A percentile compares a stretch with the other conserved stretches of the same genome.
These are phyloP conservation scores for Stramenopiles sp. DNA, from an alignment of 352 stramenopile species.

Conservation along the genomic window DNA sequence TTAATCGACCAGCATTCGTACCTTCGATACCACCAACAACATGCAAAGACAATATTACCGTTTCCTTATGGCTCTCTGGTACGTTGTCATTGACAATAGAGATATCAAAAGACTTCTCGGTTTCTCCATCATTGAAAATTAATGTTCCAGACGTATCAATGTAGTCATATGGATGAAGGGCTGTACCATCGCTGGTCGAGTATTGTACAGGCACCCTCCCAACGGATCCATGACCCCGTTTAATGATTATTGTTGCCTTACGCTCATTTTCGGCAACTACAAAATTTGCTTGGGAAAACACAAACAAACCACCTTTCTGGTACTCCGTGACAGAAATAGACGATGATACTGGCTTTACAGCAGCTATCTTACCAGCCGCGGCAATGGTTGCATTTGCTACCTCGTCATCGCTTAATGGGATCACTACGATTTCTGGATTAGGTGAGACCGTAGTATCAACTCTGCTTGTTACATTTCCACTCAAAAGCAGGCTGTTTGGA, in stretches of 20 bases:
- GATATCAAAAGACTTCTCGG: conserved; percentile 32
- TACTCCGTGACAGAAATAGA: conserved; percentile 35
- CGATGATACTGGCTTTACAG: conserved; percentile 17
- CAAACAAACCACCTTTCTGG: conserved; percentile 40
- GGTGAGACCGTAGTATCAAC: not conserved
- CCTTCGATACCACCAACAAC: conserved; percentile 23
- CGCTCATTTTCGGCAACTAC: conserved; percentile 38
- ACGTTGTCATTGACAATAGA: conserved; percentile 31
- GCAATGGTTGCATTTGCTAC: conserved; percentile 26
- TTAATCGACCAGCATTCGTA: conserved; percentile 26
- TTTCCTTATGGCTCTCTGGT: conserved; percentile 36
- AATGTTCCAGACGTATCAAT: conserved; percentile 26
- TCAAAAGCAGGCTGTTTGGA: conserved; percentile 27
- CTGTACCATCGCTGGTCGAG: conserved; percentile 27
- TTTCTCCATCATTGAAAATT: conserved; percentile 35
- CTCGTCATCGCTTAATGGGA: conserved; percentile 17
- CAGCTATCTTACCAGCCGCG: conserved; percentile 25
- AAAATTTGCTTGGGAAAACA: conserved; percentile 34
- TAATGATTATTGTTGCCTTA: conserved; percentile 30
- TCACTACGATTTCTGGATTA: not conserved
- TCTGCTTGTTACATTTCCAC: conserved; percentile 10
- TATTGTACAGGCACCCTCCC: conserved; percentile 32
- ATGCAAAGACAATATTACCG: conserved; percentile 29
- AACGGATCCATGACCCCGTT: conserved; percentile 34
- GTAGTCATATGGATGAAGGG: conserved; percentile 31